Percentiles rank a stretch among this genome's conserved stretches.
Evolutionary conservation across 345 rosid genomes (phyloP).

Genomic region (Rubroshorea leprosula): DNA sequence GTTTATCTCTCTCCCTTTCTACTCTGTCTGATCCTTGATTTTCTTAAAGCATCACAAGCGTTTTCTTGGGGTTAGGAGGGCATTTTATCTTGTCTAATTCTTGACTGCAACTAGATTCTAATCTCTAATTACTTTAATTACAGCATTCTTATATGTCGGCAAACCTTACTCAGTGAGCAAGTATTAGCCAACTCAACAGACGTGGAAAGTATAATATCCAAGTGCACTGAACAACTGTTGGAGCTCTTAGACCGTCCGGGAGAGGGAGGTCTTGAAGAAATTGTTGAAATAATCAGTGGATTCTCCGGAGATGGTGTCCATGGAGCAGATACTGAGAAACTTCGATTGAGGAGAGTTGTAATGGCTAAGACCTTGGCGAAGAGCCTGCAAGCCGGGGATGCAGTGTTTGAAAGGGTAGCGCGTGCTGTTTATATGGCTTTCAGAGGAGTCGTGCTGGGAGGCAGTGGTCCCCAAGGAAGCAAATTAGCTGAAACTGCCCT

Average conservation of each 20-base stretch:
- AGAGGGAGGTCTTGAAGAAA: conserved; percentile 52
- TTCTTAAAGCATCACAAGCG: too few relatives aligned
- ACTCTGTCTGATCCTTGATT: too few relatives aligned
- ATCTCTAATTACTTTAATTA: conserved; percentile 9
- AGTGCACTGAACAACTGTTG: conserved; percentile 35
- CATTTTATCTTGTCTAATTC: too few relatives aligned
- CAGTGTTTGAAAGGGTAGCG: conserved; percentile 76
- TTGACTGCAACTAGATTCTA: neutral
- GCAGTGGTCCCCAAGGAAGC: conserved; percentile 44
- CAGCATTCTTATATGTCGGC: conserved; percentile 89
- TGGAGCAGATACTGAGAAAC: conserved; percentile 20
- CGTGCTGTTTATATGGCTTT: conserved; percentile 53
- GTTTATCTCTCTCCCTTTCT: neutral
- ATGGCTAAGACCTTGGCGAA: conserved; percentile 63
- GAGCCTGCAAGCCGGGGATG: conserved; percentile 74
- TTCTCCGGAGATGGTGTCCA: conserved; percentile 27
- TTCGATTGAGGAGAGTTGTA: conserved; percentile 40
- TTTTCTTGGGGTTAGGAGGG: too few relatives aligned
- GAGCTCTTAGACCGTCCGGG: conserved; percentile 46
- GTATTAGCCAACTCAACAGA: conserved; percentile 41
- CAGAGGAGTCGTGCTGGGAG: conserved; percentile 64
- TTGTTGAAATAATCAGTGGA: conserved; percentile 43
- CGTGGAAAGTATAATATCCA: conserved; percentile 43
- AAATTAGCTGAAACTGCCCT: conserved; percentile 54
- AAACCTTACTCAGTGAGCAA: conserved; percentile 52